A percentile compares a stretch with the other conserved stretches of the same genome.
These are phyloP conservation scores for Boletellus deceptivus DNA, from an alignment of 1,284 basidiomycete genomes.

Conservation along the genomic window DNA sequence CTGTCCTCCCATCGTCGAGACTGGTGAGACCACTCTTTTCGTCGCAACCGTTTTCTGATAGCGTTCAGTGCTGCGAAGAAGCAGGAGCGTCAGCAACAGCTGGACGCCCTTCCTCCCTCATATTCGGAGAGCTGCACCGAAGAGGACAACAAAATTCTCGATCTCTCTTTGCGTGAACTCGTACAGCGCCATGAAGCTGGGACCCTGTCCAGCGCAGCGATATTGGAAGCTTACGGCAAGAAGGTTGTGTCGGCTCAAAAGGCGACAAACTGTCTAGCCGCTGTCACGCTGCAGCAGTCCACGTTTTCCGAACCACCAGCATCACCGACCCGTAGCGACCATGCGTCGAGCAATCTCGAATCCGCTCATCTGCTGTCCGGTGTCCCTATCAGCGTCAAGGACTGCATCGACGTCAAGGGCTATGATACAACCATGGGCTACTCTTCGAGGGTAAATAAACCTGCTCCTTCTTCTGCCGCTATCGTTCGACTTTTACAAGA, in stretches of 20 bases:
- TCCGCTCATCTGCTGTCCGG: constrained; percentile 25
- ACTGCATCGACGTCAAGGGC: constrained; percentile 40
- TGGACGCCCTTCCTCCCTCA: constrained; percentile 23
- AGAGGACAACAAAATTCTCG: constrained; percentile 26
- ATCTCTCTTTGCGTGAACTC: constrained; percentile 28
- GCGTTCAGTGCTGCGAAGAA: constrained; percentile 23
- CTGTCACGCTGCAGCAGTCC: constrained; percentile 15
- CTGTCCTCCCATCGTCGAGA: constrained; percentile 26
- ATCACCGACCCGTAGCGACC: constrained; percentile 1
- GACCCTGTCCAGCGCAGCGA: constrained; percentile 20
- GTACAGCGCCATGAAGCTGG: constrained; percentile 22
- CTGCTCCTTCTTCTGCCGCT: constrained; percentile 35
- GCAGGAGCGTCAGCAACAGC: constrained; percentile 20
- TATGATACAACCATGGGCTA: constrained; percentile 53
- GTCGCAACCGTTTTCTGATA: not conserved
- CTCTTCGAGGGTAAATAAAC: constrained; percentile 40
- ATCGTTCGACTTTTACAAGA: constrained; percentile 45
- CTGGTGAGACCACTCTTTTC: constrained; percentile 24
- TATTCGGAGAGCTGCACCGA: constrained; percentile 27
- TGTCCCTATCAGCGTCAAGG: constrained; percentile 34
- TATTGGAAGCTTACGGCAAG: constrained; percentile 33
- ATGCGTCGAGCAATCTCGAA: not conserved
- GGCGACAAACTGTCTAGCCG: constrained; percentile 34
- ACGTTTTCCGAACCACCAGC: not conserved
- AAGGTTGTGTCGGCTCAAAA: constrained; percentile 33